phyloP scores from a whole-genome alignment of 768 basidiomycete genomes.

The Dioszegia crocea region DNA sequence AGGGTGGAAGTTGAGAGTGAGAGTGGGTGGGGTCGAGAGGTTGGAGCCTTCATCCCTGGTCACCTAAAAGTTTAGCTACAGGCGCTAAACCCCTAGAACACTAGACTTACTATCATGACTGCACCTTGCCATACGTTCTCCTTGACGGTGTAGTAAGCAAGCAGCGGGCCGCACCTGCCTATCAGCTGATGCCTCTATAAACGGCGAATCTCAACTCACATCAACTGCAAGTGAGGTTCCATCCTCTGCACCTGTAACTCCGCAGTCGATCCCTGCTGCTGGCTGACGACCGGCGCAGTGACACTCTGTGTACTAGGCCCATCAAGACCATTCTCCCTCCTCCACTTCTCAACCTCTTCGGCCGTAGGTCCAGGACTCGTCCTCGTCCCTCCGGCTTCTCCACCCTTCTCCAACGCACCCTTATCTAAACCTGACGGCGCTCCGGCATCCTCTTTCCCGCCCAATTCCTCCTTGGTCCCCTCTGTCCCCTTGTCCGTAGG shows the following conservation, averaged over 20 bases:
- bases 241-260: conserved; percentile 53
- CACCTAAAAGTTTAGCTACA: not conserved
- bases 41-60: conserved; percentile 1
- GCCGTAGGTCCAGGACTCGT: conserved; percentile 35
- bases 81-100: too few relatives aligned
- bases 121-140: conserved; percentile 80
- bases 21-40: conserved; percentile 2
- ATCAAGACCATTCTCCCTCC: not conserved
- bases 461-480: conserved; percentile 36
- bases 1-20: not conserved
- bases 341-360: conserved; percentile 23
- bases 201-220: conserved; percentile 48
- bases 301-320: conserved; percentile 4
- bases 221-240: conserved; percentile 76
- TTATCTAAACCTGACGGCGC: conserved; percentile 34
- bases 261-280: conserved; percentile 12
- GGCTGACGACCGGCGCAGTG: conserved; percentile 5
- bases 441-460: conserved; percentile 37
- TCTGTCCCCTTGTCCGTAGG: conserved; percentile 21
- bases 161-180: conserved; percentile 71
- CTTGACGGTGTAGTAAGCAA: conserved; percentile 85
- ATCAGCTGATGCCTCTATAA: not conserved
- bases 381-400: conserved; percentile 36
- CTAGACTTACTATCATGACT: conserved; percentile 70
- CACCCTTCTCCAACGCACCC: conserved; percentile 32